Evolutionary conservation across 208 protist genomes (phyloP), one percentile per base, ranked within the genome.

Genomic region (Trichomonas tenax): DNA sequence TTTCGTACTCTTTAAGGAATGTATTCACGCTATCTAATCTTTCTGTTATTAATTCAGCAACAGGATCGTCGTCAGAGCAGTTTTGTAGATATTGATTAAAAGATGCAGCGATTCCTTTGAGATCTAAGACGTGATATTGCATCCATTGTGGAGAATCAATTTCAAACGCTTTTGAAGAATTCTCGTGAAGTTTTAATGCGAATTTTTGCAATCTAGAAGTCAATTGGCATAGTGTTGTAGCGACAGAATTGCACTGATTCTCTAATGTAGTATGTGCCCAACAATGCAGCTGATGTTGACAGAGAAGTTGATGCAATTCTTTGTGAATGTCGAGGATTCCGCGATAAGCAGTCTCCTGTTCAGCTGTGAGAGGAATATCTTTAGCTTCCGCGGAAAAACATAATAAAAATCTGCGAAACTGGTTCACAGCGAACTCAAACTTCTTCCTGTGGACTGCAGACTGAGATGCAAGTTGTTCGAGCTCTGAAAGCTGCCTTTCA

Each of bases 1-100:
- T 26, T 93, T 93, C 86, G n/a, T 93, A 93, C 51, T 93, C 23
- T 51, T 93, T 93, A 17, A 93, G n/a, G 36, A 51, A 93, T 49
- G 11, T 58, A 93, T 93, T 44, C 15, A 93, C 44, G 36, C 86
- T 93, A 26, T 93, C 26, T 48, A 93, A 14, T 51, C 34, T 93
- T 58, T 23, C 11, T 38, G 0, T 93, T 9, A 93, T 93, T 48
- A 93, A 46, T 10, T 34, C 34, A 10, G 38, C 17, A 3, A 40
- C 82, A 10, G 31, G 14, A 45, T 89, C 82, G 31, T 41, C 38
- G 45, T 41, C 34, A 31, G 31, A 34, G 38, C 34, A 34, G 10
- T 41, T 26, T 46, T 48, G 11, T 40, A 93, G 0, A 36, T 93
- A 93, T 14, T 93, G 86, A 26, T 48, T 48, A 6, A 93, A 41